Evolutionary conservation across 148 eudicot genomes (phyloP).

Genomic region (Rhododendron williamsianum): DNA sequence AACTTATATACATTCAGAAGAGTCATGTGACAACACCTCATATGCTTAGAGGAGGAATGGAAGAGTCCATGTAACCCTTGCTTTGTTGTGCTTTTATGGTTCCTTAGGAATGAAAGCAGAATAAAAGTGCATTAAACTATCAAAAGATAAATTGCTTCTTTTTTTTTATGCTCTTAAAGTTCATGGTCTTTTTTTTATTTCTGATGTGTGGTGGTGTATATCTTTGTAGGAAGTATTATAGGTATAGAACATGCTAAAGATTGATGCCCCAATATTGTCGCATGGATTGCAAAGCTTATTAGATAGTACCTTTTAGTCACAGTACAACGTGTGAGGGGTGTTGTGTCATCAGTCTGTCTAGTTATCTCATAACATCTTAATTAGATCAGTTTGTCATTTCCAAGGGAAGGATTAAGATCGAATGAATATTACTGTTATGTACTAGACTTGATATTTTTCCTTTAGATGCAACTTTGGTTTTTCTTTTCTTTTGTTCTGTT

Average conservation of each 20-base stretch:
- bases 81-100: not conserved
- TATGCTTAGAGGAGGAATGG: not conserved
- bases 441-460: not conserved
- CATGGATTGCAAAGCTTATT: not conserved
- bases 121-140: not conserved
- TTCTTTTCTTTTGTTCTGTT: not conserved
- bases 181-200: not conserved
- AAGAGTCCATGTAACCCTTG: not conserved
- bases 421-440: not conserved
- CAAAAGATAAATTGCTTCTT: too few species aligned
- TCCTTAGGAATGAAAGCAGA: not conserved
- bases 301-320: not conserved
- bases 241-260: not conserved
- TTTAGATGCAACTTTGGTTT: not conserved
- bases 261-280: not conserved
- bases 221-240: not conserved
- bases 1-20: not conserved
- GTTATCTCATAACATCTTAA: not conserved
- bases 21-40: not conserved
- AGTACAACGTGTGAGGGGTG: not conserved
- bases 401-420: not conserved
- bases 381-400: not conserved
- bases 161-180: not conserved
- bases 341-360: not conserved
- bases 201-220: not conserved